Evolutionary conservation across 139 green algal species (phyloP), one percentile per base, ranked within the genome.

Genomic region (Deuterostichococcus epilithicus): DNA sequence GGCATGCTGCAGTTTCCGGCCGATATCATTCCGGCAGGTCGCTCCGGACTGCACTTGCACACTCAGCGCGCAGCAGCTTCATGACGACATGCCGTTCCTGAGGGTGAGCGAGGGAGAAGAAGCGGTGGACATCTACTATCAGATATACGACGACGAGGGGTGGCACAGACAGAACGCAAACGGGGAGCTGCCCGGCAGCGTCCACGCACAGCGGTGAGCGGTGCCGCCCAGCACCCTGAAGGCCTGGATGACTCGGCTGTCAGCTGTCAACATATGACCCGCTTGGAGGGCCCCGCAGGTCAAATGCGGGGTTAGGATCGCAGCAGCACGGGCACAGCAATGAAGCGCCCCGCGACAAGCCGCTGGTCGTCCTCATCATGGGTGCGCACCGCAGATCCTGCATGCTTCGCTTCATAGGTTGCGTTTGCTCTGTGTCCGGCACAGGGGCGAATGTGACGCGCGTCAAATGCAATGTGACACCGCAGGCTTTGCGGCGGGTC

Each of bases 301-400:
- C 3, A 20, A 13, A n/a, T 25, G 20, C 26, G 13, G 52, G 52
- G 13, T 35, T 20, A 32, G 3, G 20, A 5, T 4, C 60, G 18
- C 60, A 38, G 22, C 28, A 67, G 42, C 5, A 37, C 1, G 71
- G n/a, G n/a, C 34, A n/a, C 6, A 45, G 26, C 71, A 67, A 18
- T 3, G 8, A 67, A 22, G 45, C 35, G 8, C 33, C 42, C 4
- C 23, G 35, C 23, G 47, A 45, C 30, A 26, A 35, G 22, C 67
- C 75, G 2, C 59, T 38, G 30, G 58, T 83, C 1, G 35, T 83
- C 26, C 68, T 83, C 44, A 77, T 83, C 39, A 80, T 80, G 73
- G 79, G 79, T 82, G 44, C 65, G 77, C 38, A 33, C 13, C 60
- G 18, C 8, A 13, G 8, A 52, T 52, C 42, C 42, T 52, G 42